Conservation (phyloP, 257 asterid species). For the Pogostemon cablin region DNA sequence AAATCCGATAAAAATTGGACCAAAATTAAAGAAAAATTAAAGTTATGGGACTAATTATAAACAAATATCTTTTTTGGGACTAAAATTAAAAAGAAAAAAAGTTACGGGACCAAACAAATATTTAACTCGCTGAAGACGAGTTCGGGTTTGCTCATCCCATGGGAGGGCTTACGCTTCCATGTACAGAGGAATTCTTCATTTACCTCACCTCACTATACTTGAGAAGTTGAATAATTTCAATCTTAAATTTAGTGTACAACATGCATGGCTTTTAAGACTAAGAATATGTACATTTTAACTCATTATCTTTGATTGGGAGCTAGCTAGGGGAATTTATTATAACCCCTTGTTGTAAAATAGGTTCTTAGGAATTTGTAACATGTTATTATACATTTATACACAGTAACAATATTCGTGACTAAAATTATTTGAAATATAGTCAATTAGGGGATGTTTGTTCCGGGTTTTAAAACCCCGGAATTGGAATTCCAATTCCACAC, state of each 20-base stretch:
- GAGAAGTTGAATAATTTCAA: neutral
- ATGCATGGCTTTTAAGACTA: neutral
- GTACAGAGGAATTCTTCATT: slow-evolving; percentile 18
- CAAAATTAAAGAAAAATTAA: too few relatives aligned
- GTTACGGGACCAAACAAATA: too few relatives aligned
- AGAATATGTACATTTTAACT: slow-evolving; percentile 1
- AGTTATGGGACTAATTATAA: too few relatives aligned
- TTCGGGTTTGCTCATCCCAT: slow-evolving; percentile 41
- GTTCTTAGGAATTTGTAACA: neutral
- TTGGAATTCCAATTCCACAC: too few relatives aligned
- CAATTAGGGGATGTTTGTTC: neutral
- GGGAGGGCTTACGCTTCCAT: slow-evolving; percentile 50
- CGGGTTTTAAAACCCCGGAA: too few relatives aligned
- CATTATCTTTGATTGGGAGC: neutral
- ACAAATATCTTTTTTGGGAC: too few relatives aligned
- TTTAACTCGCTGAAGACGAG: neutral
- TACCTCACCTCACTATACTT: neutral
- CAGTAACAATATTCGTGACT: neutral
- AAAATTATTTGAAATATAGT: neutral
- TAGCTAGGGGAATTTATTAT: neutral
- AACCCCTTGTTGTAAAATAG: neutral
- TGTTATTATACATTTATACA: neutral
- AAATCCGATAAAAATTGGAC: too few relatives aligned
- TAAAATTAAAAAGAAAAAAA: too few relatives aligned
- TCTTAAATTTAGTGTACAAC: neutral